Evolutionary conservation across 176 grass and related monocot genomes (phyloP).

Genomic region (Zea mays): Zm-B73-REFERENCE-NAM-5.0 NC_050098.1:130811001-130811500

Average conservation of each 20-base stretch:
- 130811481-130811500: conserved; percentile 60
- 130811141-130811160: neutral
- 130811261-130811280: conserved; percentile 5
- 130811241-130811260: neutral
- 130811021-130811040: conserved; percentile 1
- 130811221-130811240: neutral
- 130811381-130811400: conserved; percentile 77
- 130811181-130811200: neutral
- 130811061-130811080: neutral
- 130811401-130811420: conserved; percentile 91
- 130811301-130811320: conserved; percentile 18
- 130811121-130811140: conserved; percentile 5
- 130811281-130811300: conserved; percentile 1
- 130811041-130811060: conserved; percentile 18
- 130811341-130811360: conserved; percentile 19
- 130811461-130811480: conserved; percentile 64
- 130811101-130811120: neutral
- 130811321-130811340: conserved; percentile 29
- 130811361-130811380: conserved; percentile 31
- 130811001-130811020: neutral
- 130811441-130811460: conserved; percentile 80
- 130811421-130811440: conserved; percentile 70
- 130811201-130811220: neutral
- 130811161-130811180: conserved; percentile 3
- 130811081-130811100: conserved; percentile 15